A percentile compares a stretch with the other conserved stretches of the same genome.
These are phyloP conservation scores for Aspergillus steynii DNA, from an alignment of 495 filamentous ascomycete genomes.

Conservation along the genomic window DNA sequence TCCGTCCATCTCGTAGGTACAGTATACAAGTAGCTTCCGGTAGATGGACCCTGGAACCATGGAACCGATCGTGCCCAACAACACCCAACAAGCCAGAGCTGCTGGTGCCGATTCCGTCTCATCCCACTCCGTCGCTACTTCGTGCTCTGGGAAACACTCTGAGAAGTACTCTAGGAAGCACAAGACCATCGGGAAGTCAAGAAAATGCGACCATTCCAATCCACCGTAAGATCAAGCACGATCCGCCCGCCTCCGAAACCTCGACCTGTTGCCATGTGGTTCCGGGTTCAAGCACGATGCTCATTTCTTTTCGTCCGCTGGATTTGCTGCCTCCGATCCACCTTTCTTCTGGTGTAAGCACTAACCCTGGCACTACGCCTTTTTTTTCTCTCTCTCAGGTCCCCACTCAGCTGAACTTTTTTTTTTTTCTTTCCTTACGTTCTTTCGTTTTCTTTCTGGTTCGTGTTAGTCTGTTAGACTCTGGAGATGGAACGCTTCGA, in stretches of 20 bases:
- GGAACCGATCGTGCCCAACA: conserved; percentile 7
- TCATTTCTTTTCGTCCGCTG: not conserved
- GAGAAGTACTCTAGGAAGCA: not conserved
- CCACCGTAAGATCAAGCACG: not conserved
- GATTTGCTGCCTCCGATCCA: not conserved
- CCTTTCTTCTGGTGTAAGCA: not conserved
- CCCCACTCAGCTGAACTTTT: not conserved
- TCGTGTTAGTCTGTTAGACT: not conserved
- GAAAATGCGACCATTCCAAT: not conserved
- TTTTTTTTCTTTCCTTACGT: not conserved
- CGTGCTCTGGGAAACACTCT: no score
- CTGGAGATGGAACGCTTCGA: not conserved
- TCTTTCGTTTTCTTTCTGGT: conserved; percentile 2
- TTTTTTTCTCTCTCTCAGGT: not conserved
- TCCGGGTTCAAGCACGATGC: not conserved
- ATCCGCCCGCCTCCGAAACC: not conserved
- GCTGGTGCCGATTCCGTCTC: not conserved
- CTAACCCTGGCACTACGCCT: not conserved
- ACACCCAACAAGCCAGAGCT: conserved; percentile 2
- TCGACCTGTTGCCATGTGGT: not conserved
- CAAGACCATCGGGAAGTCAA: no score
- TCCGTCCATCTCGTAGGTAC: no score
- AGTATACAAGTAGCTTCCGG: not conserved
- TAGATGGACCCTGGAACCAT: conserved; percentile 4
- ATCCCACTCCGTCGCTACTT: not conserved